Evolutionary conservation across 2,329 filamentous ascomycete species (phyloP), one percentile per base, ranked within the genome.

Genomic region (Paracorniculantispora psalliotae): DNA sequence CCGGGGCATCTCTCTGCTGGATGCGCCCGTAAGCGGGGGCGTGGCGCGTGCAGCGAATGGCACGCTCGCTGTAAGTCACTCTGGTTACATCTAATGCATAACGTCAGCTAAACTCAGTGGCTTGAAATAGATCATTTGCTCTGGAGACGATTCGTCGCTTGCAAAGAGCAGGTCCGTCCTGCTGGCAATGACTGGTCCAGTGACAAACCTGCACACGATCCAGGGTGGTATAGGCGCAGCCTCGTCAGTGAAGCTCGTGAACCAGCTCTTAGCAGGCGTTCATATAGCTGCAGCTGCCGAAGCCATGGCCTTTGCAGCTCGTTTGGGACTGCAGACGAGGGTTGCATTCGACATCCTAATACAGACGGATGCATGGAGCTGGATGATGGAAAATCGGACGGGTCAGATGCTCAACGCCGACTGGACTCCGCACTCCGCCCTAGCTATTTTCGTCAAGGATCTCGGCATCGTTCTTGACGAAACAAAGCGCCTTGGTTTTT

Each of bases 181-280:
- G 4, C 57, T 66, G 4, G 69, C 71, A 33, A 69, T 75, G 68
- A 67, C 72, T 5, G 69, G 71, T 19, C 59, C 53, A 4, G 51
- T 64, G 0, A 67, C 57, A 57, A 74, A 73, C 51, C 61, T 74
- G 10, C 82, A 80, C 65, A 72, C 76, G 19, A 77, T 84, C 9
- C 68, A 74, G 15, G 81, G 81, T 2, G 80, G 77, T 1, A 72
- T 83, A 49, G 79, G 79, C 26, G 75, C 75, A 4, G 81, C 81
- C 4, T 81, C 78, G 10, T 83, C 82, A 21, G 79, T 82, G 65
- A 84, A 84, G 64, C 77, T 84, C 50, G 77, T 85, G 52, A 80
- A 84, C 65, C 80, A 85, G 63, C 75, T 84, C 4, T 77, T 86
- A 44, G 80, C 81, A 0, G 82, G 80, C 1, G 79, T 83, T 4